Conservation (phyloP, 1,139 yeast species). For the Taphrina flavorubra region DNA sequence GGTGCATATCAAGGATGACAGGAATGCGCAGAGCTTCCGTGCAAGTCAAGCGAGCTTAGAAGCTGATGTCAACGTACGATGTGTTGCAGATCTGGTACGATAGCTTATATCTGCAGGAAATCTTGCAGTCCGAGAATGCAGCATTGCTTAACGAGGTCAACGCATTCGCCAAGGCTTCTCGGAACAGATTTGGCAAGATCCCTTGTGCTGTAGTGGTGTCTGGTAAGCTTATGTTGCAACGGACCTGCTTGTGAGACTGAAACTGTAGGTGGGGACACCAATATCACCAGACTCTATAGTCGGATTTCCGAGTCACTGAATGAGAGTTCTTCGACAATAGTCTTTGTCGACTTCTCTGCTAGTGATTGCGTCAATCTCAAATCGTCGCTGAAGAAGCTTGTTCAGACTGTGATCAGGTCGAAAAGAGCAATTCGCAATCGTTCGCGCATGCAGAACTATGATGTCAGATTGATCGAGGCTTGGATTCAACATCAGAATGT, state of each 20-base stretch:
- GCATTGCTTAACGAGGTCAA: conserved; percentile 9
- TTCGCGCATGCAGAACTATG: conserved; percentile 23
- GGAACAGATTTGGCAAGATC: background rate
- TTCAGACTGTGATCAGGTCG: conserved; percentile 11
- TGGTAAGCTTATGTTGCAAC: background rate
- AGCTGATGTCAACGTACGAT: conserved; percentile 3
- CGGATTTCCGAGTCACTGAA: background rate
- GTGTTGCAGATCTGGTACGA: background rate
- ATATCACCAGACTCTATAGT: conserved; percentile 6
- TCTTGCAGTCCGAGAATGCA: conserved; percentile 10
- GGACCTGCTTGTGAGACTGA: background rate
- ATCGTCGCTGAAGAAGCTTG: conserved; percentile 21
- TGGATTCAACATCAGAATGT: conserved; percentile 12
- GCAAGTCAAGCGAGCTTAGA: background rate
- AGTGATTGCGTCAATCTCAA: conserved; percentile 23
- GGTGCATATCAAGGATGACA: background rate
- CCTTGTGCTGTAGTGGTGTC: conserved; percentile 22
- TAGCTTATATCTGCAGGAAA: background rate
- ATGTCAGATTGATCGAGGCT: conserved; percentile 20
- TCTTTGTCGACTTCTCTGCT: conserved; percentile 15
- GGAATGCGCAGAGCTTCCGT: conserved; percentile 2
- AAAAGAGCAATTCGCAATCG: conserved; percentile 4
- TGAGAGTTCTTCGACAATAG: conserved; percentile 2
- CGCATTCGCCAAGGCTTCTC: background rate
- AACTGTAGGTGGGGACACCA: conserved; percentile 14